These are phyloP conservation scores for Rubia yunnanensis DNA, from an alignment of 257 asterid genomes.

Conservation along the genomic window DNA sequence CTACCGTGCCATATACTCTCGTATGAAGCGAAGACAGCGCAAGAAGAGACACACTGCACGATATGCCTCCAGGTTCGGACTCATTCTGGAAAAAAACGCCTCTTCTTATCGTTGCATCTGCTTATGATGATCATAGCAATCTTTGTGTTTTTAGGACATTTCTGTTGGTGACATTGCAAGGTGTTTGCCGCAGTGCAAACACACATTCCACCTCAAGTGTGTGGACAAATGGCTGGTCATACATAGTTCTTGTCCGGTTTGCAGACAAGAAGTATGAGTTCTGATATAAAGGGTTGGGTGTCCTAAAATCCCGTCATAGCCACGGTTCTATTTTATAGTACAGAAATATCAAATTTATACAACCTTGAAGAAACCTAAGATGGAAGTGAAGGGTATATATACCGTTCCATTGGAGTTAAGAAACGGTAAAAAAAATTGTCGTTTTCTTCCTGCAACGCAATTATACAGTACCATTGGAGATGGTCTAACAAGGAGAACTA, in stretches of 20 bases:
- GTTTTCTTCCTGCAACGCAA: too few relatives aligned
- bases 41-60: constrained; percentile 15
- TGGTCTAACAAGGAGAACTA: neutral
- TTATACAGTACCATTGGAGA: too few relatives aligned
- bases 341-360: neutral
- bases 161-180: constrained; percentile 19
- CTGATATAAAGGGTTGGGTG: too few relatives aligned
- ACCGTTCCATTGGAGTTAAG: too few relatives aligned
- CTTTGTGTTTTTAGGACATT: constrained; percentile 14
- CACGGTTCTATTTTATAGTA: too few relatives aligned
- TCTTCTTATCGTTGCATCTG: neutral
- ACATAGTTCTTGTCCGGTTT: constrained; percentile 23
- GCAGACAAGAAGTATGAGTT: constrained; percentile 17
- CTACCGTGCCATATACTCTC: constrained; percentile 17
- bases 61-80: constrained; percentile 22
- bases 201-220: constrained; percentile 20
- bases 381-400: neutral
- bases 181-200: constrained; percentile 23
- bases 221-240: constrained; percentile 23
- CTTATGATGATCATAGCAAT: neutral
- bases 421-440: too few relatives aligned
- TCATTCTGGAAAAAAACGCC: neutral
- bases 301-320: too few relatives aligned
- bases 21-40: constrained; percentile 4
- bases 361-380: neutral